A percentile compares a stretch with the other conserved stretches of the same genome.
Conservation (phyloP, 1,284 basidiomycete genomes). For the Cryptococcus maquisensis region DNA sequence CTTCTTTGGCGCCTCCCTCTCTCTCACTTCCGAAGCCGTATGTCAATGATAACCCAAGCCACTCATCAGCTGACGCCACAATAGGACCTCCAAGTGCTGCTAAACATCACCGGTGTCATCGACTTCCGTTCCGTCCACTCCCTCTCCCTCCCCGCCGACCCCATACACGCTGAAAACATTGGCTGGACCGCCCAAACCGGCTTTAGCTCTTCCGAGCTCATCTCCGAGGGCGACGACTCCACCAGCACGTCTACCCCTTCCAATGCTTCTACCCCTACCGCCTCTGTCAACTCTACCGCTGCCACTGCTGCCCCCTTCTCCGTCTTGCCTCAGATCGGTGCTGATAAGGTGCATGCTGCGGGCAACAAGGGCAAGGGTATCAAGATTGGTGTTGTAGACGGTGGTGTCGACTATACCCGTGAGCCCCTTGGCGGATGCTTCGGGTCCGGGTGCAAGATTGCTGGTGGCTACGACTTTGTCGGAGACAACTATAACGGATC, state of each 20-base stretch:
- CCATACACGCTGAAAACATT: conserved; percentile 1
- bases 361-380: conserved; percentile 56
- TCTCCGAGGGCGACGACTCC: neutral
- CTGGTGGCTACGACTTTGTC: conserved; percentile 45
- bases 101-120: conserved; percentile 26
- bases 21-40: conserved; percentile 29
- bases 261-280: conserved; percentile 1
- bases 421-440: conserved; percentile 62
- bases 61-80: neutral
- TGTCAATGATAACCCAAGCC: conserved; percentile 13
- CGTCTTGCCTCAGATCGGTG: conserved; percentile 28
- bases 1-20: conserved; percentile 53
- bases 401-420: conserved; percentile 60
- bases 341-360: conserved; percentile 55
- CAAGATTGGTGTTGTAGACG: conserved; percentile 55
- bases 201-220: neutral
- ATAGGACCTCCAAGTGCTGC: conserved; percentile 24
- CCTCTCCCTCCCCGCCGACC: conserved; percentile 19
- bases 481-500: conserved; percentile 47
- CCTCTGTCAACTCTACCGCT: conserved; percentile 3
- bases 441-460: conserved; percentile 58
- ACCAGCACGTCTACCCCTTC: neutral
- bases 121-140: conserved; percentile 33
- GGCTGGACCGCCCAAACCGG: conserved; percentile 2
- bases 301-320: conserved; percentile 24